A percentile compares a stretch with the other conserved stretches of the same genome.
Evolutionary conservation across 2,329 filamentous ascomycete species (phyloP).

Genomic region (Nectriaceae sp.): DNA sequence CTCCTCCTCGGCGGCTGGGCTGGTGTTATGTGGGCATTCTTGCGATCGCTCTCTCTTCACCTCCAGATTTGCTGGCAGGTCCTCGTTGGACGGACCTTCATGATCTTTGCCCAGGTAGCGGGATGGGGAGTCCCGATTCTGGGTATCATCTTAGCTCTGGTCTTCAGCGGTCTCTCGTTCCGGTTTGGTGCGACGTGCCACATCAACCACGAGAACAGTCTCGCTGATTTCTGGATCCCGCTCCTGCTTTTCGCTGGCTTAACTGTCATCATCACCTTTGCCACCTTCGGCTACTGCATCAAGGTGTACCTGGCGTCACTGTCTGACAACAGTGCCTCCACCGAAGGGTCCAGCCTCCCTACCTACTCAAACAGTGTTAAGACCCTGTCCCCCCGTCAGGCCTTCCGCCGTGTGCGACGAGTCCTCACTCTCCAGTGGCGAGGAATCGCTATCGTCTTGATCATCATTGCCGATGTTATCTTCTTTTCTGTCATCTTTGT

Average conservation of each 20-base stretch:
- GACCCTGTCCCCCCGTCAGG: constrained; percentile 79
- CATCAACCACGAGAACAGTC: constrained; percentile 85
- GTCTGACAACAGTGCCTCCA: constrained; percentile 69
- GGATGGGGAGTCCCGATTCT: constrained; percentile 85
- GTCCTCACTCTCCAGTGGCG: constrained; percentile 94
- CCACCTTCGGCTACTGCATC: constrained; percentile 89
- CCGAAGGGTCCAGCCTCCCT: constrained; percentile 71
- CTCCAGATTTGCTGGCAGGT: constrained; percentile 98
- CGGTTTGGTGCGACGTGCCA: constrained; percentile 91
- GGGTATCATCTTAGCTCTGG: constrained; percentile 74
- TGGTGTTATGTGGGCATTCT: constrained; percentile 86
- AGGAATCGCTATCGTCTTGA: constrained; percentile 83
- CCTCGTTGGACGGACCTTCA: constrained; percentile 84
- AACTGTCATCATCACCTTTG: constrained; percentile 78
- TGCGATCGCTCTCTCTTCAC: constrained; percentile 88
- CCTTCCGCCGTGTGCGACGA: constrained; percentile 82
- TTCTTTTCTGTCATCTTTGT: constrained; percentile 94
- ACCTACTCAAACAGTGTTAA: constrained; percentile 71
- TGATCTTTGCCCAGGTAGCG: constrained; percentile 76
- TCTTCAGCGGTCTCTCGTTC: constrained; percentile 90
- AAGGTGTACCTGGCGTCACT: constrained; percentile 90
- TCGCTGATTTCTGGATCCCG: constrained; percentile 89
- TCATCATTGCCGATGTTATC: constrained; percentile 88
- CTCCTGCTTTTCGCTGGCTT: constrained; percentile 75
- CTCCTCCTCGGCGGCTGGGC: constrained; percentile 84